A percentile compares a stretch with the other conserved stretches of the same genome.
Conservation (phyloP, 2,329 filamentous ascomycete species). For the Cadophora sp. region DNA sequence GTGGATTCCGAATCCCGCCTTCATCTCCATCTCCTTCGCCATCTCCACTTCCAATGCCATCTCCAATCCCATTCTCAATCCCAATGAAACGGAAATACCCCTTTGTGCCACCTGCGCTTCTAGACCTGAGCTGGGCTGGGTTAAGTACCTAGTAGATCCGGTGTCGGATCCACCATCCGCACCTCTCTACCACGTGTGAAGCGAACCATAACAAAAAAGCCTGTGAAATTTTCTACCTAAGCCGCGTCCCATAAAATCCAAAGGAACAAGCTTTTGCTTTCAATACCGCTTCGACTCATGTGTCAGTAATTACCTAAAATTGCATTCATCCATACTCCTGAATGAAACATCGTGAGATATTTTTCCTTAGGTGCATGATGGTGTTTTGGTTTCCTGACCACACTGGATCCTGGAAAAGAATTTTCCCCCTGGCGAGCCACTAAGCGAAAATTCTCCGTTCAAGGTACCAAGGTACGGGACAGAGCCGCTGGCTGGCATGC, state of each 20-base stretch:
- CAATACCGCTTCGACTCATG: not conserved
- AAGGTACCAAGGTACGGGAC: no score
- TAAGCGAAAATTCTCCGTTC: no score
- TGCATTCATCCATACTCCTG: not conserved
- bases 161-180: no score
- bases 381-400: slow-evolving; percentile 4
- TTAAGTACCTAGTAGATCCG: no score
- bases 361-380: not conserved
- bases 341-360: slow-evolving; percentile 13
- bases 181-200: not conserved
- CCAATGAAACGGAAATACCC: not conserved
- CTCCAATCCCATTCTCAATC: not conserved
- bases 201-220: no score
- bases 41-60: not conserved
- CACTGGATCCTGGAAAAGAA: not conserved
- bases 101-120: not conserved
- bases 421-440: not conserved
- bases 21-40: not conserved
- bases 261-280: slow-evolving; percentile 9
- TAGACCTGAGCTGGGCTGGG: not conserved
- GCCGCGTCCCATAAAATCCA: not conserved
- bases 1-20: not conserved
- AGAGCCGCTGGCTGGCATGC: no score
- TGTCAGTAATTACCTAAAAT: slow-evolving; percentile 12
- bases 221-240: no score